Conservation (phyloP, 2,329 filamentous ascomycete genomes). For the Botrytis porri region DNA sequence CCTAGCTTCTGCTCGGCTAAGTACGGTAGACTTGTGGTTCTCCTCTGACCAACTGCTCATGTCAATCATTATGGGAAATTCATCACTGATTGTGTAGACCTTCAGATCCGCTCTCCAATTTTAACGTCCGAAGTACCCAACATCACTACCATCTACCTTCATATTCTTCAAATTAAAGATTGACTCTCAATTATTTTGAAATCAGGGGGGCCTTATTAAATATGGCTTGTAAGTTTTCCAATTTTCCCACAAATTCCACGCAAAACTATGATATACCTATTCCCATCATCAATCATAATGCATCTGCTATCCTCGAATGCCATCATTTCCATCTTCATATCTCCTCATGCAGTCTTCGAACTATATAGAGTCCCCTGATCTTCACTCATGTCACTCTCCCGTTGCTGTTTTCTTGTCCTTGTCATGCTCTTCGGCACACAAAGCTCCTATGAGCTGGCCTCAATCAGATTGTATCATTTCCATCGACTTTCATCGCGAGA, state of each 20-base stretch:
- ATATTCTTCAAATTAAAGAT: slow-evolving; percentile 22
- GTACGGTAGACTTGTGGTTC: background rate
- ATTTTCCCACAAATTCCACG: slow-evolving; percentile 21
- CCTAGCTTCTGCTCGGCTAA: background rate
- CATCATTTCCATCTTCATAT: slow-evolving; percentile 25
- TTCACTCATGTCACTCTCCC: slow-evolving; percentile 11
- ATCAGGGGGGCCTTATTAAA: slow-evolving; percentile 32
- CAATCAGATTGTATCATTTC: slow-evolving; percentile 30
- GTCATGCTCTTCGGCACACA: slow-evolving; percentile 19
- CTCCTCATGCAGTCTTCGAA: slow-evolving; percentile 23
- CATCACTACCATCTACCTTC: slow-evolving; percentile 22
- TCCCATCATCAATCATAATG: slow-evolving; percentile 31
- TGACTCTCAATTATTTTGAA: slow-evolving; percentile 26
- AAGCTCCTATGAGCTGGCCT: slow-evolving; percentile 22
- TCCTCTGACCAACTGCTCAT: slow-evolving; percentile 10
- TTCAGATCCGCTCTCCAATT: slow-evolving; percentile 23
- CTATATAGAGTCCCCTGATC: slow-evolving; percentile 15
- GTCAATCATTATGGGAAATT: slow-evolving; percentile 11
- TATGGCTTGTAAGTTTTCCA: slow-evolving; percentile 43
- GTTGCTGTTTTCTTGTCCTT: slow-evolving; percentile 1
- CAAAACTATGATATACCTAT: slow-evolving; percentile 14
- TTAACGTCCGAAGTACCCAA: slow-evolving; percentile 21
- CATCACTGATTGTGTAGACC: slow-evolving; percentile 14
- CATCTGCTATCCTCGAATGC: slow-evolving; percentile 28
- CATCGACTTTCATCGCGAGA: slow-evolving; percentile 32